Evolutionary conservation across 495 filamentous ascomycete genomes (phyloP).

Genomic region (Aspergillus hancockii): DNA sequence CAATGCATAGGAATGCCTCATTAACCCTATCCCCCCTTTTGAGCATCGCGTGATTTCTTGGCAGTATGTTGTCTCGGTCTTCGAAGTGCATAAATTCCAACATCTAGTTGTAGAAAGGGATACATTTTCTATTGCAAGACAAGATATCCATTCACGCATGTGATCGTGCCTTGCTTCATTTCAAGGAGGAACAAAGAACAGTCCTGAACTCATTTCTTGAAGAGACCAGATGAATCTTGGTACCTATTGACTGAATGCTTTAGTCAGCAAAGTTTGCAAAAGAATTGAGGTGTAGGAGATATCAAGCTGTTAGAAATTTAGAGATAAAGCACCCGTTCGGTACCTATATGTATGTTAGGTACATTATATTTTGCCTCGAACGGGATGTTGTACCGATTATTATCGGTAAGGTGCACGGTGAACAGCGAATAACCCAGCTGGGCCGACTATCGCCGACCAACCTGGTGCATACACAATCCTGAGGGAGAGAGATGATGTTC

Average conservation of each 20-base stretch:
- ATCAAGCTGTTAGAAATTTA: no score
- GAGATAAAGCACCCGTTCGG: background rate
- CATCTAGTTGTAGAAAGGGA: background rate
- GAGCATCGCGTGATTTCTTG: background rate
- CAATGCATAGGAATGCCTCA: background rate
- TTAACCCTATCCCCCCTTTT: background rate
- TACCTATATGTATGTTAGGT: background rate
- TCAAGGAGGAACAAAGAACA: background rate
- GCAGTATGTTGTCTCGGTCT: background rate
- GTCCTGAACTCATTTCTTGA: background rate
- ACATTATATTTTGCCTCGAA: background rate
- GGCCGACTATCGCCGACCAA: background rate
- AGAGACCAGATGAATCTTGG: background rate
- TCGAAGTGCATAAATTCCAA: background rate
- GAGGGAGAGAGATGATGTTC: background rate
- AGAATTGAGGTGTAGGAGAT: no score
- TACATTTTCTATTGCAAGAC: background rate
- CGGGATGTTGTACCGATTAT: background rate
- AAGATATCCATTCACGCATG: background rate
- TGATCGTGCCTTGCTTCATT: background rate
- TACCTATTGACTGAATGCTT: background rate
- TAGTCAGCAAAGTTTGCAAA: no score
- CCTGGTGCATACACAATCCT: background rate
- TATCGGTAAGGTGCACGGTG: background rate
- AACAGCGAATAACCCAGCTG: background rate